These are phyloP conservation scores for Talaromyces rugulosus DNA, from an alignment of 2,329 filamentous ascomycete species.

Conservation along the genomic window DNA sequence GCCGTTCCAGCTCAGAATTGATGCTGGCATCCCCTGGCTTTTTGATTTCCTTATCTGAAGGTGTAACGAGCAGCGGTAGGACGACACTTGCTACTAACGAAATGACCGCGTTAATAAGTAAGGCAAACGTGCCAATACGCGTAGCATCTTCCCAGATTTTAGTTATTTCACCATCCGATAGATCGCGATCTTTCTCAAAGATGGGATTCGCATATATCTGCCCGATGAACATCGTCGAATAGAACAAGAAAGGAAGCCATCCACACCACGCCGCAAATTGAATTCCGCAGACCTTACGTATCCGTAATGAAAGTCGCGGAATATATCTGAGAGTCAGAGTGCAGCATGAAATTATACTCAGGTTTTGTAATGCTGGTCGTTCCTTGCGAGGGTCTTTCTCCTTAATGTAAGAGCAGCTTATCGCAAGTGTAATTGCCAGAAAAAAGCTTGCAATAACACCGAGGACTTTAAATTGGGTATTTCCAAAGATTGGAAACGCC, in stretches of 20 bases:
- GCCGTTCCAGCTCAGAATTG: conserved; percentile 15
- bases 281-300: conserved; percentile 73
- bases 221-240: conserved; percentile 88
- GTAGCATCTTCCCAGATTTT: conserved; percentile 78
- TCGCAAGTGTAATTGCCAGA: conserved; percentile 64
- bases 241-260: conserved; percentile 93
- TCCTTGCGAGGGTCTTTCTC: conserved; percentile 79
- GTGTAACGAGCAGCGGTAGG: conserved; percentile 79
- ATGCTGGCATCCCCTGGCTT: conserved; percentile 3
- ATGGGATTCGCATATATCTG: conserved; percentile 87
- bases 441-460: conserved; percentile 77
- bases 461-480: conserved; percentile 88
- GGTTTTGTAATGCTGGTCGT: conserved; percentile 52
- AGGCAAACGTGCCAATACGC: conserved; percentile 78
- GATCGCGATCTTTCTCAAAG: conserved; percentile 70
- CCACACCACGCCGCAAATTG: conserved; percentile 89
- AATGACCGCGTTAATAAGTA: conserved; percentile 81
- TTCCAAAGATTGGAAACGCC: conserved; percentile 72
- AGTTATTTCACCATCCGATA: conserved; percentile 74
- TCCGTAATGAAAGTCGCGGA: conserved; percentile 63
- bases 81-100: conserved; percentile 78
- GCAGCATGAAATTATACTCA: conserved; percentile 67
- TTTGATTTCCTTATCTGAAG: conserved; percentile 56
- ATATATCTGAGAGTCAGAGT: conserved; percentile 64
- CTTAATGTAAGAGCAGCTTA: conserved; percentile 65